Percentiles rank a stretch among this genome's conserved stretches.
phyloP scores from a whole-genome alignment of 2,329 filamentous ascomycete genomes.

The Sporothrix phasma region DNA sequence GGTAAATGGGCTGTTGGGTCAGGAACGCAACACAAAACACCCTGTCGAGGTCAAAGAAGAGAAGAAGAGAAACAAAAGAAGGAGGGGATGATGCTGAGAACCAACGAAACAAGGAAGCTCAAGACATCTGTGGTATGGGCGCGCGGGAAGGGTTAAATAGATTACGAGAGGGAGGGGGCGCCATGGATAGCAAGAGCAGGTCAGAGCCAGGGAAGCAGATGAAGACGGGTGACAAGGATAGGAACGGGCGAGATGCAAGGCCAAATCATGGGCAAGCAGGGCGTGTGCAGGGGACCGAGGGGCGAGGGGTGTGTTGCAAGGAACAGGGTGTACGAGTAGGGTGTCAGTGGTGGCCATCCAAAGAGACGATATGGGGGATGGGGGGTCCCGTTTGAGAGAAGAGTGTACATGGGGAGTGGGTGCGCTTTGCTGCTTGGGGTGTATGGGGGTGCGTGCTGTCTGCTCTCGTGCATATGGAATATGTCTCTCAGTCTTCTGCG shows the following conservation, averaged over 20 bases:
- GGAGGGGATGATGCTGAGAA: background rate
- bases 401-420: background rate
- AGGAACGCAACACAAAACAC: background rate
- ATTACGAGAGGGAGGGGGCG: background rate
- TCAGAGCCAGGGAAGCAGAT: background rate
- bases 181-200: background rate
- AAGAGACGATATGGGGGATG: background rate
- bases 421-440: background rate
- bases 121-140: background rate
- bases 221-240: background rate
- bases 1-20: background rate
- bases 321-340: background rate
- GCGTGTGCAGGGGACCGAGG: background rate
- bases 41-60: background rate
- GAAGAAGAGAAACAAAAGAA: background rate
- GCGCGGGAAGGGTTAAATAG: conserved; percentile 9
- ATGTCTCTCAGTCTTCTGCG: too few relatives aligned
- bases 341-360: background rate
- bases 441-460: background rate
- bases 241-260: background rate
- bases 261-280: background rate
- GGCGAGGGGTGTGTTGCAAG: background rate
- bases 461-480: background rate
- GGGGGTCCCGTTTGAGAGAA: background rate
- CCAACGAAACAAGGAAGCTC: background rate